These are phyloP conservation scores for Boletellus emodensis DNA, from an alignment of 768 basidiomycete genomes.

Conservation along the genomic window DNA sequence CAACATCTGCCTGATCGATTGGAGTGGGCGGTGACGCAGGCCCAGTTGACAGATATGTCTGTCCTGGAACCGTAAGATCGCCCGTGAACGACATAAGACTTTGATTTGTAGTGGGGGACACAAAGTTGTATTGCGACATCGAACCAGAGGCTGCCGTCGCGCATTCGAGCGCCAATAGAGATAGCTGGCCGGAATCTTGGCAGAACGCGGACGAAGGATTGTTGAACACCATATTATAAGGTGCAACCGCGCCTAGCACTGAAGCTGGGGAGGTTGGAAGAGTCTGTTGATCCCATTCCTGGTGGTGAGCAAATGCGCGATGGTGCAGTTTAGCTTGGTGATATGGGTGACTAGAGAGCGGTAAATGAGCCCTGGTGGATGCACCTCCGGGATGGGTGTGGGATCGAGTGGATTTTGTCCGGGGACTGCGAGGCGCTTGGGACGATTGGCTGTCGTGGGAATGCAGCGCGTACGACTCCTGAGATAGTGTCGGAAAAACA, in stretches of 20 bases:
- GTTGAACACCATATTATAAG: not conserved
- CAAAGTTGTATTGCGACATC: conserved; percentile 1
- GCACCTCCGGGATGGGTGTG: conserved; percentile 4
- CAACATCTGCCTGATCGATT: conserved; percentile 20
- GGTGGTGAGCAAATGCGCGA: conserved; percentile 8
- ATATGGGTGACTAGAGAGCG: conserved; percentile 14
- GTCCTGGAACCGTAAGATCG: not conserved
- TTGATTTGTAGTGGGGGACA: not conserved
- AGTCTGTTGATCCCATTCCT: conserved; percentile 1
- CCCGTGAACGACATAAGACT: not conserved
- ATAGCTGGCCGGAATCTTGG: not conserved
- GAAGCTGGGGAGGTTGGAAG: not conserved
- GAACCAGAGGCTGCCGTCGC: not conserved
- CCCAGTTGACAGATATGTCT: not conserved
- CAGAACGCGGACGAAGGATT: not conserved
- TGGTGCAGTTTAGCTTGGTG: conserved; percentile 11
- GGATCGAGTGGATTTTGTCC: conserved; percentile 5
- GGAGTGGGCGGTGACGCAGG: not conserved
- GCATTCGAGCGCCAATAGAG: not conserved
- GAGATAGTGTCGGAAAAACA: not conserved
- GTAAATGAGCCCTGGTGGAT: not conserved
- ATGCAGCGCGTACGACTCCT: conserved; percentile 5
- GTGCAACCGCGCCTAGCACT: not conserved
- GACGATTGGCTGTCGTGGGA: not conserved
- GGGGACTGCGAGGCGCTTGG: not conserved